A percentile compares a stretch with the other conserved stretches of the same genome.
These are phyloP conservation scores for Penicillium carneum DNA, from an alignment of 2,329 filamentous ascomycete species.

Conservation along the genomic window DNA sequence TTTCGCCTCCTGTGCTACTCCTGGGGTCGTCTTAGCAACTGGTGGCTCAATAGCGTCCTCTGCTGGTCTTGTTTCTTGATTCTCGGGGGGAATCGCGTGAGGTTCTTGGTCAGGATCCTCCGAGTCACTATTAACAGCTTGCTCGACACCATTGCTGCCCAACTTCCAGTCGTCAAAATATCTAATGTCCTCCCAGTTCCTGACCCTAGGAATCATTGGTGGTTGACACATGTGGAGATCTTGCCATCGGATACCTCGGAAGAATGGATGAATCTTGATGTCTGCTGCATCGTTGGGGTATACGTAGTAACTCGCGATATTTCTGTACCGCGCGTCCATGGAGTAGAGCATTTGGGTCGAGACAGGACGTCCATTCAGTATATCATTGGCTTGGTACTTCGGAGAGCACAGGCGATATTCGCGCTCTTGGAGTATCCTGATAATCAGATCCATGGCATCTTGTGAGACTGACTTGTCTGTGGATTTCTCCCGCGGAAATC, in stretches of 20 bases:
- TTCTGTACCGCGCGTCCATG: constrained; percentile 45
- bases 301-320: constrained; percentile 68
- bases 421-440: constrained; percentile 74
- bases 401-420: constrained; percentile 77
- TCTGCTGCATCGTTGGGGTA: constrained; percentile 85
- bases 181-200: constrained; percentile 74
- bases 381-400: constrained; percentile 74
- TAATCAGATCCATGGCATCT: constrained; percentile 79
- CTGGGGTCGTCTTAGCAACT: not conserved
- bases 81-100: not conserved
- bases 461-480: constrained; percentile 67
- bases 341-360: constrained; percentile 43
- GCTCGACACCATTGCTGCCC: constrained; percentile 63
- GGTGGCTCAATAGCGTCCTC: not conserved
- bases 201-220: constrained; percentile 80
- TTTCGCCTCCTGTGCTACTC: constrained; percentile 41
- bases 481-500: constrained; percentile 68
- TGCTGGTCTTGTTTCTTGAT: constrained; percentile 4
- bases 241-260: constrained; percentile 79
- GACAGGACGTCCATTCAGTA: constrained; percentile 41
- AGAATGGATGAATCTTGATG: constrained; percentile 89
- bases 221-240: constrained; percentile 73
- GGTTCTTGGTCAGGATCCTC: constrained; percentile 14
- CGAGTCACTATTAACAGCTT: constrained; percentile 24
- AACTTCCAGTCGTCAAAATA: constrained; percentile 85